Evolutionary conservation across 1,284 basidiomycete genomes (phyloP).

Genomic region (Inonotus hispidus): DNA sequence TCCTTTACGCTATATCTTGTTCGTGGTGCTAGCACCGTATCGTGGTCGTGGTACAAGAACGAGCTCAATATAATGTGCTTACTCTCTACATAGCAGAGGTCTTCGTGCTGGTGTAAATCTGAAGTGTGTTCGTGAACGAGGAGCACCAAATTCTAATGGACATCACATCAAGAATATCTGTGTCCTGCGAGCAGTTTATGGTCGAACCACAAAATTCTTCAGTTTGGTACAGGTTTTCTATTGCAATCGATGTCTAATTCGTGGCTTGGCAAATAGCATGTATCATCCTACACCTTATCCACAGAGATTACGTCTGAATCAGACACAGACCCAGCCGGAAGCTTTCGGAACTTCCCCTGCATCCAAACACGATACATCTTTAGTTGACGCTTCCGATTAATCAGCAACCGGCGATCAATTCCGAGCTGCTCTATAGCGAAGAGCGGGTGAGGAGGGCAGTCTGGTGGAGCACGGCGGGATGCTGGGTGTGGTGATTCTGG

Average conservation of each 20-base stretch:
- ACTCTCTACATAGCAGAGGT: too few relatives aligned
- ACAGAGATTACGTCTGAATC: background rate
- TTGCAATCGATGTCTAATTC: too few relatives aligned
- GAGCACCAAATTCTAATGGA: too few relatives aligned
- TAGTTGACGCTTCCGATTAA: conserved; percentile 87
- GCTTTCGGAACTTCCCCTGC: conserved; percentile 79
- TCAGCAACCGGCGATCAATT: conserved; percentile 82
- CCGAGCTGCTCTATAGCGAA: conserved; percentile 77
- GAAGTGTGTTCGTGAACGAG: too few relatives aligned
- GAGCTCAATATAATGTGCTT: too few relatives aligned
- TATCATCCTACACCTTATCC: background rate
- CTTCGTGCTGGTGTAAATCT: too few relatives aligned
- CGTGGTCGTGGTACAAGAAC: background rate
- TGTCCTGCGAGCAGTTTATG: too few relatives aligned
- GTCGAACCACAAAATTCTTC: too few relatives aligned
- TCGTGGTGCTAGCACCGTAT: background rate
- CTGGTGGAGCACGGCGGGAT: background rate
- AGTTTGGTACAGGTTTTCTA: too few relatives aligned
- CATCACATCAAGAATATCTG: too few relatives aligned
- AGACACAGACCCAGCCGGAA: conserved; percentile 3
- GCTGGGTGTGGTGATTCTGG: background rate
- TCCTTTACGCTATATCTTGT: background rate
- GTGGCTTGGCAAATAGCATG: too few relatives aligned
- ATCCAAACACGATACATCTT: conserved; percentile 98
- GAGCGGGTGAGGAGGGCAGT: conserved; percentile 37